Percentiles rank a stretch among this genome's conserved stretches.
Evolutionary conservation across 2,329 filamentous ascomycete genomes (phyloP).

Genomic region (Ophiognomonia clavigignenti-juglandacearum): DNA sequence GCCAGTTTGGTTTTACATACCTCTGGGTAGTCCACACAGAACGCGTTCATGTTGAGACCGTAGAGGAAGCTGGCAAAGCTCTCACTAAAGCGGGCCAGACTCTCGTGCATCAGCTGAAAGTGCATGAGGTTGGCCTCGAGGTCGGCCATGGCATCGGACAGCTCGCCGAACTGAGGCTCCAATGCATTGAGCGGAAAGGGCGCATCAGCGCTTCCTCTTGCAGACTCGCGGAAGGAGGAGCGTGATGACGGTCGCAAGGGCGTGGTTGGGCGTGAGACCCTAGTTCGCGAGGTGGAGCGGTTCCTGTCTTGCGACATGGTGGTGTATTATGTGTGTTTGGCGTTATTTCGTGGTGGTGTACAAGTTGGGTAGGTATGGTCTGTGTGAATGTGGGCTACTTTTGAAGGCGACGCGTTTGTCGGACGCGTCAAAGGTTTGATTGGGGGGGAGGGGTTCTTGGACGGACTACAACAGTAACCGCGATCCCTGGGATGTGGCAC

Average conservation of each 20-base stretch:
- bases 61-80: conserved; percentile 95
- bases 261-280: conserved; percentile 77
- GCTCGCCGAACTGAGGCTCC: conserved; percentile 87
- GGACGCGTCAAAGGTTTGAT: no score
- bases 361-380: no score
- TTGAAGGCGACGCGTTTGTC: neutral
- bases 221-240: conserved; percentile 78
- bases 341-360: neutral
- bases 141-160: conserved; percentile 90
- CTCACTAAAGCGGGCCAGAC: conserved; percentile 86
- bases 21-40: conserved; percentile 97
- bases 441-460: no score
- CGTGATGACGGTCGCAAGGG: conserved; percentile 87
- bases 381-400: neutral
- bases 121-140: conserved; percentile 97
- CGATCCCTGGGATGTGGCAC: no score
- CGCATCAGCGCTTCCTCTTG: conserved; percentile 49
- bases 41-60: conserved; percentile 97
- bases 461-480: no score
- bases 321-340: neutral
- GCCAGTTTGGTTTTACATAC: conserved; percentile 37
- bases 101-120: conserved; percentile 95
- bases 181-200: conserved; percentile 73
- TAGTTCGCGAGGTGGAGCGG: conserved; percentile 56
- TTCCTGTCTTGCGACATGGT: conserved; percentile 22